These are phyloP conservation scores for Tubosaeta sp. DNA, from an alignment of 768 basidiomycete species.

Conservation along the genomic window DNA sequence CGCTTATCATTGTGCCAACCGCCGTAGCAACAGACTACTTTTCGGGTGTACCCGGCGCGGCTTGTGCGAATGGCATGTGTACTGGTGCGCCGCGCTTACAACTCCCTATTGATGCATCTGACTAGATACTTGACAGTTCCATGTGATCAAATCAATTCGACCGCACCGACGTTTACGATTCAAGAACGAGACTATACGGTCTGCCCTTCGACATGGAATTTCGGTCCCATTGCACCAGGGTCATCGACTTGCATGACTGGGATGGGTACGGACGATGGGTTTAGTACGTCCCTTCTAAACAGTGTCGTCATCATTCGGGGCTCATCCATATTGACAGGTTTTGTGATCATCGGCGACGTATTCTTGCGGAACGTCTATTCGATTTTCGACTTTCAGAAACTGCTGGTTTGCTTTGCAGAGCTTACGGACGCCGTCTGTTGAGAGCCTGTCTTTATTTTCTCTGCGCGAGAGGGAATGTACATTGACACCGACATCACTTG, in stretches of 20 bases:
- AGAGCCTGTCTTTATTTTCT: background rate
- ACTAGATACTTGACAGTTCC: slow-evolving; percentile 10
- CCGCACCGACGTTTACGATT: slow-evolving; percentile 30
- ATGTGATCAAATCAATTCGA: slow-evolving; percentile 14
- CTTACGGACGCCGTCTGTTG: slow-evolving; percentile 4
- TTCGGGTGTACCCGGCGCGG: slow-evolving; percentile 20
- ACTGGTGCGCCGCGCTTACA: slow-evolving; percentile 19
- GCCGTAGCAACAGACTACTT: slow-evolving; percentile 22
- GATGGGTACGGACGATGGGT: slow-evolving; percentile 11
- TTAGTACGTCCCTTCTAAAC: slow-evolving; percentile 3
- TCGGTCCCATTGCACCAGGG: slow-evolving; percentile 26
- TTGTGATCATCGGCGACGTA: slow-evolving; percentile 26
- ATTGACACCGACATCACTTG: background rate
- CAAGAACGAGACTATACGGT: slow-evolving; percentile 33
- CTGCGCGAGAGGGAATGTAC: background rate
- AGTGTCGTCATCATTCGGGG: background rate
- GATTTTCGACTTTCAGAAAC: slow-evolving; percentile 26
- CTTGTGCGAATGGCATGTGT: slow-evolving; percentile 23
- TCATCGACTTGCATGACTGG: slow-evolving; percentile 31
- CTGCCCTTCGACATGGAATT: slow-evolving; percentile 31
- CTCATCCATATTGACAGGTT: slow-evolving; percentile 7
- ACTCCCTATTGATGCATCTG: background rate
- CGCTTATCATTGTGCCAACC: slow-evolving; percentile 17
- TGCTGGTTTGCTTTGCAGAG: slow-evolving; percentile 36
- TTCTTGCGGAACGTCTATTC: slow-evolving; percentile 24